These are phyloP conservation scores for Trichoderma brevicompactum DNA, from an alignment of 2,329 filamentous ascomycete genomes.

Conservation along the genomic window DNA sequence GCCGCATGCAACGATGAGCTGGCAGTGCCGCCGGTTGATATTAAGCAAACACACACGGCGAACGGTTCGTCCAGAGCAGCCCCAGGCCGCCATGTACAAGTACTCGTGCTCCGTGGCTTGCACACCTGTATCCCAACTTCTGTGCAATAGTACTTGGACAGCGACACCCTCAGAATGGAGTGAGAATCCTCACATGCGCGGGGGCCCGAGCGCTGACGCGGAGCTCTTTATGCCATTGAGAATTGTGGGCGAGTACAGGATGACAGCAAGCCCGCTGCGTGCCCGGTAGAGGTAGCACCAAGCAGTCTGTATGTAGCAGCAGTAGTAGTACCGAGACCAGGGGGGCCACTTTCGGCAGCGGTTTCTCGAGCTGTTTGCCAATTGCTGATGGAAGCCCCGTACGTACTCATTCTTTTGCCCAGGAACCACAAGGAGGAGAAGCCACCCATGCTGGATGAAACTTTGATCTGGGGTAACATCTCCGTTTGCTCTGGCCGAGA, in stretches of 20 bases:
- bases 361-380: constrained; percentile 4
- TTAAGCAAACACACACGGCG: constrained; percentile 31
- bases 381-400: constrained; percentile 11
- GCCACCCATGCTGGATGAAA: constrained; percentile 9
- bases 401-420: neutral
- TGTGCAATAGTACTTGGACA: constrained; percentile 14
- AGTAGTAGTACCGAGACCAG: constrained; percentile 27
- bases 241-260: constrained; percentile 11
- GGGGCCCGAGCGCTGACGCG: constrained; percentile 18
- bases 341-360: constrained; percentile 17
- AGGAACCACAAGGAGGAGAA: constrained; percentile 20
- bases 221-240: constrained; percentile 2
- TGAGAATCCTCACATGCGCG: constrained; percentile 11
- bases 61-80: constrained; percentile 19
- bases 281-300: constrained; percentile 22
- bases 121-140: constrained; percentile 7
- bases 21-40: constrained; percentile 64
- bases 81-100: constrained; percentile 5
- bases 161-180: constrained; percentile 15
- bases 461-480: constrained; percentile 17
- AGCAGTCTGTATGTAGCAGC: neutral
- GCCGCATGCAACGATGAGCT: constrained; percentile 77
- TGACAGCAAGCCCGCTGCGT: constrained; percentile 18
- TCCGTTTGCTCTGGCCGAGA: constrained; percentile 3
- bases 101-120: constrained; percentile 18